These are phyloP conservation scores for Globisporangium heterothallicum DNA, from an alignment of 352 stramenopile species.

Conservation along the genomic window DNA sequence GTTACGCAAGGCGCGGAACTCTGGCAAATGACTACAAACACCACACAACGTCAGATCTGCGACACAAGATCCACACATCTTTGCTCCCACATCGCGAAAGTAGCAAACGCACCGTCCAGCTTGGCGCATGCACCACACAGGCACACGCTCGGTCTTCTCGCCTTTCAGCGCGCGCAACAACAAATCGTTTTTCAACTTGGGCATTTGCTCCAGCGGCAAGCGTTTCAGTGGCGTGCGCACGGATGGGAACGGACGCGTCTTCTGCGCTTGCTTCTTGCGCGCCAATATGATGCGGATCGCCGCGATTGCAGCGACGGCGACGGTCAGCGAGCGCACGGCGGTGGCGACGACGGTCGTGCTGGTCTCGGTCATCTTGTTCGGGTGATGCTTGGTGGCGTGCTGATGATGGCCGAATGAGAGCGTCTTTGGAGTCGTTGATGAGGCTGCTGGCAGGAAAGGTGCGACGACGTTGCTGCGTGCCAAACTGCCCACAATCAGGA, in stretches of 20 bases:
- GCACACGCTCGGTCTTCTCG: slow-evolving; percentile 86
- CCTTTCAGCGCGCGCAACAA: slow-evolving; percentile 81
- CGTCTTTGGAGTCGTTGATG: too few species aligned
- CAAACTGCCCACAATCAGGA: neutral
- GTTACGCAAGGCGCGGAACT: slow-evolving; percentile 83
- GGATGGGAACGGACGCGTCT: slow-evolving; percentile 50
- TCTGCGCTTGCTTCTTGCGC: slow-evolving; percentile 41
- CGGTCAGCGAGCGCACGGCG: slow-evolving; percentile 21
- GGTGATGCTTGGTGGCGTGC: too few species aligned
- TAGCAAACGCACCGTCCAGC: slow-evolving; percentile 84
- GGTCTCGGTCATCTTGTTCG: slow-evolving; percentile 15
- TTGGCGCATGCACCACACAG: slow-evolving; percentile 98
- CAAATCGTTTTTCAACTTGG: slow-evolving; percentile 88
- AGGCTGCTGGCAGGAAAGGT: neutral
- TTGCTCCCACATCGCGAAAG: neutral
- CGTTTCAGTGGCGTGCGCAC: slow-evolving; percentile 68
- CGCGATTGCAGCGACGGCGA: slow-evolving; percentile 37
- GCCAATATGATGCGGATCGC: slow-evolving; percentile 56
- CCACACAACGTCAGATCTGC: neutral
- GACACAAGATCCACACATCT: slow-evolving; percentile 4
- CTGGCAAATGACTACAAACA: slow-evolving; percentile 64
- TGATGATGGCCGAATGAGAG: too few species aligned
- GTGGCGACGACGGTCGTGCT: slow-evolving; percentile 1
- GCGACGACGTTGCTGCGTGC: neutral
- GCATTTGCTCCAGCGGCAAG: slow-evolving; percentile 57